Conservation (phyloP, 495 filamentous ascomycete genomes). For the Trichocladium uniseriatum region DNA sequence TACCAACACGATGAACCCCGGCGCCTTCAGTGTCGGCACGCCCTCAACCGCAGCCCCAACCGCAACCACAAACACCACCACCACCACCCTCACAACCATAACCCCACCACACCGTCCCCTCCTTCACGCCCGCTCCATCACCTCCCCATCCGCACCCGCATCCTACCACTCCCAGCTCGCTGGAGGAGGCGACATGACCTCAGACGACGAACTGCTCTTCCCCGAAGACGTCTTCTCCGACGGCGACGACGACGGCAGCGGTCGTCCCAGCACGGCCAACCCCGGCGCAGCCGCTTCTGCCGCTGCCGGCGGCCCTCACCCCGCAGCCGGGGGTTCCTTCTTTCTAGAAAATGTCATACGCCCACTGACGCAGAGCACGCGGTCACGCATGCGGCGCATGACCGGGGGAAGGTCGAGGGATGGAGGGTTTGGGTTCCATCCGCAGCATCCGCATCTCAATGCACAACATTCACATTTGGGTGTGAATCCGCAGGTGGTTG, state of each 20-base stretch:
- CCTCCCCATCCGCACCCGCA: constrained; percentile 54
- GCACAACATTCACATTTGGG: no score
- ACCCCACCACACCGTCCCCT: constrained; percentile 33
- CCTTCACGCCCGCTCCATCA: constrained; percentile 63
- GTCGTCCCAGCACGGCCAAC: constrained; percentile 19
- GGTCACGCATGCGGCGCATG: constrained; percentile 56
- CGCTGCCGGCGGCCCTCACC: constrained; percentile 6
- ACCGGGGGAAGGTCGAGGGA: constrained; percentile 54
- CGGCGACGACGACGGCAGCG: constrained; percentile 38
- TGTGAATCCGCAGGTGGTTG: no score
- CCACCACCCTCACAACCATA: neutral
- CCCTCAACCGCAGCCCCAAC: neutral
- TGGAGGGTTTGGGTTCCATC: constrained; percentile 39
- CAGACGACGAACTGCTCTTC: constrained; percentile 38
- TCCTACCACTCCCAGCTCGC: constrained; percentile 42
- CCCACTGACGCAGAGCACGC: constrained; percentile 41
- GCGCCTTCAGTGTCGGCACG: constrained; percentile 40
- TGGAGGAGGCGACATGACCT: constrained; percentile 43
- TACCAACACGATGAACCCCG: constrained; percentile 53
- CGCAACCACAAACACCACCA: neutral
- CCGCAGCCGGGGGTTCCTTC: constrained; percentile 33
- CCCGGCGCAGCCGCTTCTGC: no score
- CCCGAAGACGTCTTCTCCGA: constrained; percentile 45
- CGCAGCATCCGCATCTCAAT: no score
- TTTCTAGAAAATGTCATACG: constrained; percentile 61